Percentiles rank a stretch among this genome's conserved stretches.
Evolutionary conservation across 1,139 yeast species (phyloP).

Genomic region (Debaryomyces sp.): DNA sequence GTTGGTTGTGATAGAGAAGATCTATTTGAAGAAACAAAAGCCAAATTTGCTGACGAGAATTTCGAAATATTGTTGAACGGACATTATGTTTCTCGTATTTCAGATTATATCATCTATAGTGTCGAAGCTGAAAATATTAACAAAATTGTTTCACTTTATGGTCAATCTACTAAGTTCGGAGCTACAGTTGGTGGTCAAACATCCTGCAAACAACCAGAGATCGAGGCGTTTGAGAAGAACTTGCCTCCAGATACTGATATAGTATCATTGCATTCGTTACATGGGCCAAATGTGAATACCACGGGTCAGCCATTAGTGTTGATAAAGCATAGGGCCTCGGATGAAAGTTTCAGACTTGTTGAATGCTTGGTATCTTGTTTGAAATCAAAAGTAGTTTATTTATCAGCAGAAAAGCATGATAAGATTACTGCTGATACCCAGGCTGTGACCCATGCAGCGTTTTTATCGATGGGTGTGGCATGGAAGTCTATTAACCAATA

Average conservation of each 20-base stretch:
- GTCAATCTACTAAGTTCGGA: slow-evolving; percentile 84
- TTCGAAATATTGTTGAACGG: slow-evolving; percentile 73
- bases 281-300: slow-evolving; percentile 90
- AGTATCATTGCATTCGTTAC: slow-evolving; percentile 85
- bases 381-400: slow-evolving; percentile 73
- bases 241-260: slow-evolving; percentile 82
- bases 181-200: slow-evolving; percentile 98
- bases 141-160: slow-evolving; percentile 71
- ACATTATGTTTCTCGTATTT: slow-evolving; percentile 73
- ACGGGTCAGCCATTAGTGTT: slow-evolving; percentile 91
- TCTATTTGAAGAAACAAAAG: slow-evolving; percentile 48
- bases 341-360: slow-evolving; percentile 61
- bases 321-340: slow-evolving; percentile 70
- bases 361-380: slow-evolving; percentile 69
- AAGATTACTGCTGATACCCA: slow-evolving; percentile 97
- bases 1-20: slow-evolving; percentile 90
- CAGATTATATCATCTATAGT: slow-evolving; percentile 84
- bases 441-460: slow-evolving; percentile 98
- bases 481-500: slow-evolving; percentile 84
- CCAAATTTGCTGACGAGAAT: slow-evolving; percentile 42
- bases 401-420: slow-evolving; percentile 87
- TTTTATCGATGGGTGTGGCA: slow-evolving; percentile 94
- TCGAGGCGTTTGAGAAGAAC: slow-evolving; percentile 75
- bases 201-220: slow-evolving; percentile 90
- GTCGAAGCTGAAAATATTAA: slow-evolving; percentile 87